Evolutionary conservation across 305 asterid species (phyloP), one percentile per base, ranked within the genome.

Genomic region (Fraxinus baroniana): DNA sequence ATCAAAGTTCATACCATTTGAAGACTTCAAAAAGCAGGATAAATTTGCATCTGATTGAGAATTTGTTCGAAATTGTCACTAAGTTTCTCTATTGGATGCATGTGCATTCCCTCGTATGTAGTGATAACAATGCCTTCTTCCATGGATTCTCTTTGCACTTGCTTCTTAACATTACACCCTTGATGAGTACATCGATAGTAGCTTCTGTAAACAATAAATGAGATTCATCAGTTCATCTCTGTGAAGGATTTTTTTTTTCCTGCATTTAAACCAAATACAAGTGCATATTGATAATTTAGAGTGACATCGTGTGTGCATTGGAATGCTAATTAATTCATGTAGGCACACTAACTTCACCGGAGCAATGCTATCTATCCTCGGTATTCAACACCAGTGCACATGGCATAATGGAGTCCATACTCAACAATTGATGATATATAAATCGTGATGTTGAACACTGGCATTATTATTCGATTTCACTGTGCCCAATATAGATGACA

Each of bases 81-180:
- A 36, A 87, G 85, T 82, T 89, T 87, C 17, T 89, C 86, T 3
- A 90, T 90, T 0, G 90, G 90, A 86, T 92, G 96, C 3, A 79
- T 55, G 83, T 90, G 96, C 5, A 55, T 79, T 35, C 94, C 96
- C 76, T 90, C 93, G n/a, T 92, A 92, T 0, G 96, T 92, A 0
- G 96, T 92, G 3, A 90, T 88, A 10, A 92, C 94, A 3, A 90
- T 46, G 70, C 88, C 83, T 81, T 89, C 90, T 76, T 92, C 94
- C 46, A 76, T 82, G 1, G 92, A 87, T 44, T 85, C 79, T 57
- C 96, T 78, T 72, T 92, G 94, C 84, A 92, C 96, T 83, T 89
- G 94, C 88, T 92, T 92, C 92, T 92, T 92, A 82, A 92, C 96
- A 41, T 84, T 82, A 89, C 96, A 92, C 1, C 92, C 92, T 5